Percentiles rank a stretch among this genome's conserved stretches.
phyloP scores from a whole-genome alignment of 1,284 basidiomycete genomes.

The Rhodotorula sp. region DNA sequence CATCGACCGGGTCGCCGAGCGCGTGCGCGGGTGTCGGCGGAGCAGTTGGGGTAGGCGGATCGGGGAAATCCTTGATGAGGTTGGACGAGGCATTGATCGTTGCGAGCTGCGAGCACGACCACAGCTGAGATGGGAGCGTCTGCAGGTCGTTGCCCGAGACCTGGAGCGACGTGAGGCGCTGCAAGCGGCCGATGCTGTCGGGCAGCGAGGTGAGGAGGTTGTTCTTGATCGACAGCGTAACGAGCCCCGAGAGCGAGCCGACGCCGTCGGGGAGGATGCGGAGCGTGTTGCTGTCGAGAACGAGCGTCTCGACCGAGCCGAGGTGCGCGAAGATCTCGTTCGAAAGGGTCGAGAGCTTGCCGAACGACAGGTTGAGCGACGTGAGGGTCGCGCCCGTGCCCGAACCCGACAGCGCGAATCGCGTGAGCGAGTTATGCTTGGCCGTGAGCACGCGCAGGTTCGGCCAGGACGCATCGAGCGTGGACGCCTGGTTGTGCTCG shows the following conservation, averaged over 20 bases:
- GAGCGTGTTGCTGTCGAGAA: slow-evolving; percentile 84
- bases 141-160: slow-evolving; percentile 89
- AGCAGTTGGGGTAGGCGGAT: slow-evolving; percentile 56
- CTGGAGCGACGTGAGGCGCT: slow-evolving; percentile 75
- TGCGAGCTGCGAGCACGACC: slow-evolving; percentile 76
- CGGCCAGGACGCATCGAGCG: slow-evolving; percentile 61
- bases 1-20: slow-evolving; percentile 20
- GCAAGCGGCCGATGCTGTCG: slow-evolving; percentile 71
- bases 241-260: slow-evolving; percentile 69
- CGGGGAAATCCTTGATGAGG: slow-evolving; percentile 71
- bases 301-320: slow-evolving; percentile 68
- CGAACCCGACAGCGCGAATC: slow-evolving; percentile 47
- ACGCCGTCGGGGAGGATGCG: slow-evolving; percentile 79
- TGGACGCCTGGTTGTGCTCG: slow-evolving; percentile 78
- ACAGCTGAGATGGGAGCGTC: slow-evolving; percentile 73
- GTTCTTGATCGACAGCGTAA: slow-evolving; percentile 80
- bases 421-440: slow-evolving; percentile 63
- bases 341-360: slow-evolving; percentile 83
- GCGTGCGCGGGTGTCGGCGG: slow-evolving; percentile 7
- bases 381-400: slow-evolving; percentile 69
- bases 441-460: slow-evolving; percentile 60
- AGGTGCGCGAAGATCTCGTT: slow-evolving; percentile 71
- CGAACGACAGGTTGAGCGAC: slow-evolving; percentile 82
- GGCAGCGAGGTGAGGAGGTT: slow-evolving; percentile 83
- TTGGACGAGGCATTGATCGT: slow-evolving; percentile 89